These are phyloP conservation scores for Luffa aegyptiaca DNA, from an alignment of 306 rosid genomes.

Conservation along the genomic window DNA sequence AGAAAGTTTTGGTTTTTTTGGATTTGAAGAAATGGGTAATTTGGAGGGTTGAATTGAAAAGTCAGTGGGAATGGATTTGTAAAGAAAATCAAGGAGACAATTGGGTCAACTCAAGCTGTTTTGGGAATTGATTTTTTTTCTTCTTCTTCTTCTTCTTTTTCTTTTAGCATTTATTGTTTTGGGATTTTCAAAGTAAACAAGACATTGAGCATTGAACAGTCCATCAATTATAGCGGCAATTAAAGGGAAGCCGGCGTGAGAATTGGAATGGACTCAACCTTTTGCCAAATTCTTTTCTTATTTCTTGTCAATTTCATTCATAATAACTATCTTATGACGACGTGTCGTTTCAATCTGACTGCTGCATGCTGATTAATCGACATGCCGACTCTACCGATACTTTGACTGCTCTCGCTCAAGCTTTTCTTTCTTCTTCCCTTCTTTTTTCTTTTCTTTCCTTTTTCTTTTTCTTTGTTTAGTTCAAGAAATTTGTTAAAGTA, in stretches of 20 bases:
- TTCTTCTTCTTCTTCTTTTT: neutral
- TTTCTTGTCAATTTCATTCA: neutral
- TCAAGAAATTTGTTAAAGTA: neutral
- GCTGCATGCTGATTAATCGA: neutral
- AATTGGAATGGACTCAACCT: slow-evolving; percentile 1
- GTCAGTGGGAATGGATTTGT: neutral
- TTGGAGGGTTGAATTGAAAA: neutral
- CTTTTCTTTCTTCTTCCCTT: neutral
- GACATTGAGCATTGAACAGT: neutral
- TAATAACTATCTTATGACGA: neutral
- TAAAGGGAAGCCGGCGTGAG: slow-evolving; percentile 6
- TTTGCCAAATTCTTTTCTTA: neutral
- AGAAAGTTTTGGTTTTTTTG: neutral
- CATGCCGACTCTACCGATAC: neutral
- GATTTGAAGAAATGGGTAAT: neutral
- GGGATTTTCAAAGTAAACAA: neutral
- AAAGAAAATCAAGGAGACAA: neutral
- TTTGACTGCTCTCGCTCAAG: neutral
- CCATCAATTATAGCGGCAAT: slow-evolving; percentile 7
- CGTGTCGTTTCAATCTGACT: neutral
- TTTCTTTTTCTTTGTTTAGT: too few relatives aligned
- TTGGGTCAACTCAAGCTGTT: slow-evolving; percentile 6
- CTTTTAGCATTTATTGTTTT: neutral
- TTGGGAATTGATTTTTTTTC: neutral
- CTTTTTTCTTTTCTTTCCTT: too few relatives aligned